Percentiles rank a stretch among this genome's conserved stretches.
Conservation (phyloP, 2,329 filamentous ascomycete species). For the Teratosphaeria epicoccoides region DNA sequence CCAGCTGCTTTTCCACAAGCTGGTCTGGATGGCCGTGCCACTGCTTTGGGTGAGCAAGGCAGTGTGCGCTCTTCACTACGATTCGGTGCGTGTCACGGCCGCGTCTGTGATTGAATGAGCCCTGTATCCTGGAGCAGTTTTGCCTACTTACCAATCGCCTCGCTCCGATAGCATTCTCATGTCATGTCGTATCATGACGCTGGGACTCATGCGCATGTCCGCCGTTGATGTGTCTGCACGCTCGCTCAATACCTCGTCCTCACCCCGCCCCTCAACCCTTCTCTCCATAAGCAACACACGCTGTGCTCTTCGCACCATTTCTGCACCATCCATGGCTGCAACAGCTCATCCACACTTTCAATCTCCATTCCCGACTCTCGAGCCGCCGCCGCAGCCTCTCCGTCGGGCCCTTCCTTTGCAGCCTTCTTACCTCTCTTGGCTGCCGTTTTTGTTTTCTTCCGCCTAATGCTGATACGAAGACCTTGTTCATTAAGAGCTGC, state of each 20-base stretch:
- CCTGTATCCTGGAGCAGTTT: not conserved
- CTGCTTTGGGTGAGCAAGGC: conserved; percentile 40
- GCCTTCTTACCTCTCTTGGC: conserved; percentile 12
- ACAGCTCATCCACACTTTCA: conserved; percentile 17
- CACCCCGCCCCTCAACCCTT: conserved; percentile 31
- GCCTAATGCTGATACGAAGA: conserved; percentile 11
- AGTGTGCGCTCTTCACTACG: conserved; percentile 1
- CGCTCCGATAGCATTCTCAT: not conserved
- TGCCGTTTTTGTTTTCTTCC: conserved; percentile 38
- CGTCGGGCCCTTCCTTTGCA: not conserved
- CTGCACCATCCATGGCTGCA: conserved; percentile 55
- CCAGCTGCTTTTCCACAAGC: too few species aligned
- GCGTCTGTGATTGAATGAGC: not conserved
- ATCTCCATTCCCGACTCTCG: conserved; percentile 4
- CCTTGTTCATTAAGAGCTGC: conserved; percentile 58
- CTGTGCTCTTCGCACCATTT: conserved; percentile 84
- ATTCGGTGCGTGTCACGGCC: not conserved
- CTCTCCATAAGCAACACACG: conserved; percentile 69
- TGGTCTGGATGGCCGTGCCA: conserved; percentile 32
- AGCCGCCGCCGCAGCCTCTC: not conserved
- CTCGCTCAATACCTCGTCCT: conserved; percentile 20
- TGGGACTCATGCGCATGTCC: not conserved
- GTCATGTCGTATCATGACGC: not conserved
- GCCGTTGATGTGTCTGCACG: not conserved
- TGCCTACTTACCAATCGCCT: not conserved